Evolutionary conservation across 441 rosid genomes (phyloP), one percentile per base, ranked within the genome.

Genomic region (Dalechampia spathulata): DNA sequence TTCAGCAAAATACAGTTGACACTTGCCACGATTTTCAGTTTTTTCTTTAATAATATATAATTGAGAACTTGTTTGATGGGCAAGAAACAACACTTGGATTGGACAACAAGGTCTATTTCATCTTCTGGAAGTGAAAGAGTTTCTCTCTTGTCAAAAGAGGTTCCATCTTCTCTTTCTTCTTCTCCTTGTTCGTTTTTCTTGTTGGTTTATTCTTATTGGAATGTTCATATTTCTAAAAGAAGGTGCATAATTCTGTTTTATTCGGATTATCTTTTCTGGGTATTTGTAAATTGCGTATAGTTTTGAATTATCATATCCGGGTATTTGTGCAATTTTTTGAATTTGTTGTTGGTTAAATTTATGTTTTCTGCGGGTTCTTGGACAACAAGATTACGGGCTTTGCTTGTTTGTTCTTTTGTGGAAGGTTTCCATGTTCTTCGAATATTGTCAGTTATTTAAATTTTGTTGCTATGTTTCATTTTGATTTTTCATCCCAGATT

Each of bases 11-110:
- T n/a, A n/a, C n/a, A n/a, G n/a, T n/a, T n/a, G n/a, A n/a, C n/a
- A n/a, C n/a, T n/a, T n/a, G n/a, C n/a, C n/a, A n/a, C n/a, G n/a
- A n/a, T n/a, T n/a, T n/a, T n/a, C n/a, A n/a, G n/a, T n/a, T n/a
- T n/a, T n/a, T n/a, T n/a, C n/a, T n/a, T n/a, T n/a, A n/a, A n/a
- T n/a, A n/a, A n/a, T n/a, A n/a, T n/a, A n/a, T n/a, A n/a, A n/a
- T n/a, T n/a, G n/a, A n/a, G n/a, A n/a, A n/a, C n/a, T n/a, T n/a
- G n/a, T 30, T 8, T 30, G 34, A 83, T 84, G 96, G 90, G 90
- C 49, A 81, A 79, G 83, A 78, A 83, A 59, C 75, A 50, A 69
- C 71, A 74, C 36, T 55, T 72, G 72, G 80, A 78, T 62, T 77
- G 87, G 78, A 69, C 75, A 21, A 66, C 92, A 50, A 81, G 71